Percentiles rank a stretch among this genome's conserved stretches.
Conservation (phyloP, 805 yeast species). For the Jamesozyma lodderae region DNA sequence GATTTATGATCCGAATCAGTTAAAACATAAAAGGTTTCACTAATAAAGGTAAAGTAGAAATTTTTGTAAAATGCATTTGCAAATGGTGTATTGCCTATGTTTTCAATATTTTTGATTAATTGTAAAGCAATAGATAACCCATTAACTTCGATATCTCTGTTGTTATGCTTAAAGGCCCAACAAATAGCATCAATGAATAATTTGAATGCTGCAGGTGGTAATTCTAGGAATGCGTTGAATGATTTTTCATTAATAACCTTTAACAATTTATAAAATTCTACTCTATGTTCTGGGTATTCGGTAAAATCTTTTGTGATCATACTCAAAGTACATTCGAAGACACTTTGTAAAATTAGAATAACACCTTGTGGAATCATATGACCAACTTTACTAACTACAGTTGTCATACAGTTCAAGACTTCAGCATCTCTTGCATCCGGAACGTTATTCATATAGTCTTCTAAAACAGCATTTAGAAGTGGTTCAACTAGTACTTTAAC, state of each 20-base stretch:
- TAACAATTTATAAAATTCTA: conserved; percentile 84
- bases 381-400: conserved; percentile 82
- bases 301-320: conserved; percentile 95
- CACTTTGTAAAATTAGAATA: conserved; percentile 75
- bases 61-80: conserved; percentile 81
- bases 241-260: conserved; percentile 80
- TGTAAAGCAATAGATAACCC: conserved; percentile 82
- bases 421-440: conserved; percentile 98
- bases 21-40: conserved; percentile 86
- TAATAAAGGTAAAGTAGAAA: conserved; percentile 78
- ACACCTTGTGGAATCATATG: conserved; percentile 83
- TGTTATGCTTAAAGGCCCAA: conserved; percentile 98
- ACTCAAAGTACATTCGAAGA: conserved; percentile 86
- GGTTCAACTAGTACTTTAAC: conserved; percentile 78
- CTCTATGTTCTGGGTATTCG: conserved; percentile 96
- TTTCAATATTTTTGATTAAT: conserved; percentile 74
- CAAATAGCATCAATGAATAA: conserved; percentile 85
- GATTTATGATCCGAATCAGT: conserved; percentile 98
- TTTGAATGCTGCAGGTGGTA: conserved; percentile 89
- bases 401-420: conserved; percentile 88
- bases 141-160: conserved; percentile 89
- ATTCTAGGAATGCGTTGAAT: conserved; percentile 75
- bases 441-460: conserved; percentile 79
- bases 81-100: conserved; percentile 57
- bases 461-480: conserved; percentile 72